phyloP scores from a whole-genome alignment of 345 rosid species.

The Corymbia maculata region DNA sequence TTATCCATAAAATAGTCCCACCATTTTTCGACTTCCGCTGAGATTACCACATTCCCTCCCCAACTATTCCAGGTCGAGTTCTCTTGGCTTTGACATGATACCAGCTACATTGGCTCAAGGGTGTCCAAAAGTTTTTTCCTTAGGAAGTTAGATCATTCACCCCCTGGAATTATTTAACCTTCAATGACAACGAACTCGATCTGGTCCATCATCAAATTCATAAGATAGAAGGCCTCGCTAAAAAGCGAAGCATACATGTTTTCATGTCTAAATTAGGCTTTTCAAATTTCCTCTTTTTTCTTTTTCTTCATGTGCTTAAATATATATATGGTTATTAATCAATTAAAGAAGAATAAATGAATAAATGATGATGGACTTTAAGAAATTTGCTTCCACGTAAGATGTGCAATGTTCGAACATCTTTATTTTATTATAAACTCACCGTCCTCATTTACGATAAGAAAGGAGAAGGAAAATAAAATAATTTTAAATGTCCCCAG shows the following conservation, averaged over 20 bases:
- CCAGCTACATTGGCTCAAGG: not conserved
- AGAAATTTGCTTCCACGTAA: not conserved
- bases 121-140: not conserved
- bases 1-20: not conserved
- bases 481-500: not conserved
- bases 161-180: not conserved
- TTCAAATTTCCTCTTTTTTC: too few species aligned
- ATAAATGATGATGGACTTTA: not conserved
- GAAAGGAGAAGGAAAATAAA: not conserved
- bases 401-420: not conserved
- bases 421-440: not conserved
- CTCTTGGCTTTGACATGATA: not conserved
- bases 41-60: not conserved
- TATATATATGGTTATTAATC: not conserved
- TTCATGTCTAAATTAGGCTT: too few species aligned
- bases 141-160: not conserved
- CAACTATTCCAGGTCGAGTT: not conserved
- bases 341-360: not conserved
- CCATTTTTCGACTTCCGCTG: not conserved
- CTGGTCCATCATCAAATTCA: not conserved
- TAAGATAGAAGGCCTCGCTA: not conserved
- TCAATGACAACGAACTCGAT: not conserved
- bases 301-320: not conserved
- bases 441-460: not conserved
- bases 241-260: not conserved